Evolutionary conservation across 495 filamentous ascomycete species (phyloP).

Genomic region (Annulohypoxylon stygium): DNA sequence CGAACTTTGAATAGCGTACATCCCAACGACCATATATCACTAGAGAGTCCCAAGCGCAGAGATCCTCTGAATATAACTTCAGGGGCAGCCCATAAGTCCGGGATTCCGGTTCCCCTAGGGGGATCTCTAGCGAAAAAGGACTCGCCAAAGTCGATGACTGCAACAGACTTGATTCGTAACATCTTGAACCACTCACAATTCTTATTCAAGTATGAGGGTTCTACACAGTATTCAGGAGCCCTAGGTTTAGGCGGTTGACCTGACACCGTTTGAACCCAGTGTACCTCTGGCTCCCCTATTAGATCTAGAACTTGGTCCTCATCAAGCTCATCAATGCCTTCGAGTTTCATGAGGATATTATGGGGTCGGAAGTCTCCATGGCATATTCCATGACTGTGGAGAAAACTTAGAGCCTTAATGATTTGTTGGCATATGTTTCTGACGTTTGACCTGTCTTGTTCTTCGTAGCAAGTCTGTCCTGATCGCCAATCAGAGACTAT

Average conservation of each 20-base stretch:
- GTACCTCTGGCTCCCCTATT: conserved; percentile 12
- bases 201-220: neutral
- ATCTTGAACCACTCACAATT: neutral
- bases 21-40: conserved; percentile 50
- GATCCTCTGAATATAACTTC: conserved; percentile 38
- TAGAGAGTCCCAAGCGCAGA: conserved; percentile 9
- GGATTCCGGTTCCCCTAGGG: conserved; percentile 31
- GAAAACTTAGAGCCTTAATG: conserved; percentile 32
- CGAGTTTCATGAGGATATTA: conserved; percentile 46
- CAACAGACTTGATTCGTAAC: conserved; percentile 17
- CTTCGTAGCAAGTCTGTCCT: neutral
- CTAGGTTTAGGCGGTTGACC: neutral
- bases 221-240: conserved; percentile 46
- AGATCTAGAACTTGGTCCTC: conserved; percentile 25
- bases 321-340: conserved; percentile 41
- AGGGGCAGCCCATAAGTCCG: conserved; percentile 39
- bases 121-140: conserved; percentile 28
- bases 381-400: conserved; percentile 43
- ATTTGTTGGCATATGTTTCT: conserved; percentile 48
- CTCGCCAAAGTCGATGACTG: conserved; percentile 50
- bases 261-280: conserved; percentile 6
- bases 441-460: neutral
- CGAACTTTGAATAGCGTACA: conserved; percentile 42
- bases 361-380: conserved; percentile 49
- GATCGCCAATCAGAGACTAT: conserved; percentile 13